Conservation (phyloP, 2,329 filamentous ascomycete genomes). For the Fusarium devonianum region DNA sequence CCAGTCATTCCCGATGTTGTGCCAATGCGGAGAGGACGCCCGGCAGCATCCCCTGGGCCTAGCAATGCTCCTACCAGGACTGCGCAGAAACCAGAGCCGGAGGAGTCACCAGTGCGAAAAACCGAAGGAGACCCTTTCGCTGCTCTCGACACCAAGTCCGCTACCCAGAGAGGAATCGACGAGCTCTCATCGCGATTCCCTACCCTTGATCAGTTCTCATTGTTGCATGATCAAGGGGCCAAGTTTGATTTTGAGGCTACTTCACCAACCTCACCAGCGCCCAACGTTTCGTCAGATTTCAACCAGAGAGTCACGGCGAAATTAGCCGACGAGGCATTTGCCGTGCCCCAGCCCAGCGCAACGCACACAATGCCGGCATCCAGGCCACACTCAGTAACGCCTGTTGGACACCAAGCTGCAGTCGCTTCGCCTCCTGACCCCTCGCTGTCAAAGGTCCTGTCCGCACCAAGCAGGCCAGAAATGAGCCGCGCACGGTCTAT, state of each 20-base stretch:
- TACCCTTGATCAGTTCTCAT: constrained; percentile 88
- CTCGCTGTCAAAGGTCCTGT: constrained; percentile 49
- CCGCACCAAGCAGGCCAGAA: constrained; percentile 53
- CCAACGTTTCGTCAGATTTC: constrained; percentile 55
- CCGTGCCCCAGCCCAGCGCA: constrained; percentile 48
- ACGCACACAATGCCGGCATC: constrained; percentile 32
- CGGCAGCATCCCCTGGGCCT: constrained; percentile 49
- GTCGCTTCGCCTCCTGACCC: constrained; percentile 40
- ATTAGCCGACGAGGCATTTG: constrained; percentile 86
- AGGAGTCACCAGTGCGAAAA: constrained; percentile 68
- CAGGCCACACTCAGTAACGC: constrained; percentile 45
- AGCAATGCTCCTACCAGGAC: constrained; percentile 33
- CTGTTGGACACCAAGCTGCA: constrained; percentile 35
- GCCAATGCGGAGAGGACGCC: constrained; percentile 89
- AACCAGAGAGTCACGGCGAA: constrained; percentile 75
- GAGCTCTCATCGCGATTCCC: constrained; percentile 88
- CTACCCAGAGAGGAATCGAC: constrained; percentile 64
- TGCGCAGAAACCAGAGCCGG: constrained; percentile 63
- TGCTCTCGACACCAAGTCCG: constrained; percentile 74
- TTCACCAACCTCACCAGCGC: constrained; percentile 56
- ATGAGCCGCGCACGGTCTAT: constrained; percentile 70
- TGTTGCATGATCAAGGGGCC: constrained; percentile 82
- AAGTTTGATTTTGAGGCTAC: constrained; percentile 84
- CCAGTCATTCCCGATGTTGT: constrained; percentile 85
- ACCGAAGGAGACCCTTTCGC: constrained; percentile 85